Percentiles rank a stretch among this genome's conserved stretches.
Evolutionary conservation across 495 filamentous ascomycete genomes (phyloP).

Genomic region (Astrocystis sublimbata): DNA sequence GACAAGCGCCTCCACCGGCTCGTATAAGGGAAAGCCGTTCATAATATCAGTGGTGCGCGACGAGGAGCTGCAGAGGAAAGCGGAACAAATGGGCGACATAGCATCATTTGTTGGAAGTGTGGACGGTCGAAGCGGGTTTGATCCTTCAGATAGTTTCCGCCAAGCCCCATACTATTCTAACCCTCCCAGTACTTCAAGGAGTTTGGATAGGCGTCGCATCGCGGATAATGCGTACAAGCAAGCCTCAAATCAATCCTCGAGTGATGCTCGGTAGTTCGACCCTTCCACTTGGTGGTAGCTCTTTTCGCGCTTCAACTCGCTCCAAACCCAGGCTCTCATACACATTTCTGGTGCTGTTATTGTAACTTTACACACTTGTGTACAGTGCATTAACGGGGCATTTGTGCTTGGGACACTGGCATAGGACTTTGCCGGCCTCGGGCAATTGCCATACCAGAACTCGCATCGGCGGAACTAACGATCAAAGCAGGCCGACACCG

Average conservation of each 20-base stretch:
- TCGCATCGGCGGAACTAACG: not conserved
- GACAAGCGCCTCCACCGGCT: conserved; percentile 35
- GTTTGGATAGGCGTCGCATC: conserved; percentile 40
- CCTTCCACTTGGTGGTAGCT: no score
- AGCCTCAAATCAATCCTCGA: conserved; percentile 8
- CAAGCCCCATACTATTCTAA: conserved; percentile 30
- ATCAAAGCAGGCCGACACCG: not conserved
- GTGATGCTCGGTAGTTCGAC: no score
- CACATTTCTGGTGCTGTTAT: not conserved
- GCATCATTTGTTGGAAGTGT: conserved; percentile 48
- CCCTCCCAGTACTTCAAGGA: conserved; percentile 39
- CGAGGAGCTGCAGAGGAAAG: conserved; percentile 44
- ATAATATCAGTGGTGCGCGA: conserved; percentile 41
- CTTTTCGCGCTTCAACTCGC: no score
- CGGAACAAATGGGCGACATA: conserved; percentile 47
- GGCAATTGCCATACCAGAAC: not conserved
- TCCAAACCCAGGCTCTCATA: not conserved
- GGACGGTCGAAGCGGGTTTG: conserved; percentile 42
- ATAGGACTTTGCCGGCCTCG: not conserved
- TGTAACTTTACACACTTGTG: not conserved
- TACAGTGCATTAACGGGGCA: not conserved
- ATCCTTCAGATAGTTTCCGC: conserved; percentile 42
- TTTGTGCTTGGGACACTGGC: not conserved
- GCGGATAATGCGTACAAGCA: conserved; percentile 21
- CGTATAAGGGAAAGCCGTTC: conserved; percentile 44